Base-by-base conservation (phyloP, 768 basidiomycete genomes). In the Postia placenta region DNA sequence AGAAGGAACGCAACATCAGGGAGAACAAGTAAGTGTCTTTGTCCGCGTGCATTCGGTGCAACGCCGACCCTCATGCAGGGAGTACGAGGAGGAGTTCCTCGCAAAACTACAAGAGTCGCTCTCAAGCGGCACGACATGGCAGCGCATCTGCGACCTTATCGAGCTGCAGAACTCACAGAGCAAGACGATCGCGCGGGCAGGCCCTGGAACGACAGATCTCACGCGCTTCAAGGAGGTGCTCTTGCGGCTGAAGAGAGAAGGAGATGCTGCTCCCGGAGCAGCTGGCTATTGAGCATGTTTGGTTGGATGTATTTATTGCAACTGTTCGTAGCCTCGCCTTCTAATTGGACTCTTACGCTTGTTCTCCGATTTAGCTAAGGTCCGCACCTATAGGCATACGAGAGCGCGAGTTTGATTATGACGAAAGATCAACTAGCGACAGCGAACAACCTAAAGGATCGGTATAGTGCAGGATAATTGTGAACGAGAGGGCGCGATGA, bases 121-220 rank as follows among this genome's bases (percentile, higher is more conserved):
- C 44, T 85, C 91, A 0, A 74, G 78, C 47, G 96, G 95, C 22
- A 96, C 95, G 19, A 95, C 93, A 6, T 99, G 95, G 95, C 83
- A 92, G 58, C 86, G 96, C 30, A 95, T 99, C 61, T 87, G 85
- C 63, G 82, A 83, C 23, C 68, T 83, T 44, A 69, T 96, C 53
- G 91, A 94, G 57, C 76, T 99, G 30, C 82, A 95, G 66, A 97
- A 98, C 65, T 96, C 93, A 47, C 92, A 98, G 68, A 93, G 90
- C 74, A 99, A 98, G 74, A 97, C 93, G 3, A 75, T 92, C 58
- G 85, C 93, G 15, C 80, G 92, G 39, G 80, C 87, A 26, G 91
- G 91, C 12, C 71, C 89, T 11, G 87, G 87, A 5, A 92, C 93
- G 30, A 92, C 89, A 2, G 95, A 99, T 61, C 74, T 98, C 30